Evolutionary conservation across 345 rosid species (phyloP), one percentile per base, ranked within the genome.

Genomic region (Boechera retrofracta): DNA sequence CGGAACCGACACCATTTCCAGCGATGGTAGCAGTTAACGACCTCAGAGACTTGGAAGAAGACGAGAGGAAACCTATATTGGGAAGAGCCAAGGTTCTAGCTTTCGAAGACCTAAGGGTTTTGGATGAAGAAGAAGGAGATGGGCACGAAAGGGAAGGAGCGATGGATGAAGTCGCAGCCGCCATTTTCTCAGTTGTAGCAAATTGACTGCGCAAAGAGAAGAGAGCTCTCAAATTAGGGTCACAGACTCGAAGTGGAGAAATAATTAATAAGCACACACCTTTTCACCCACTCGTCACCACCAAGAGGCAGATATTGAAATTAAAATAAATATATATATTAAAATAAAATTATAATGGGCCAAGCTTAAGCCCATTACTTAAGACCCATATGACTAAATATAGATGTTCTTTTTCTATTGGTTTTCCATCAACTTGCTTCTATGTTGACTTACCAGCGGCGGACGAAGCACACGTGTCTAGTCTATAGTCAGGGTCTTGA

Each of bases 151-250:
- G 32, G 5, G 88, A 59, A 16, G 82, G 73, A 62, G 82, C 66
- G 45, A 73, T 67, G 61, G 83, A 84, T 57, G 86, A 83, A 51
- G 85, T 77, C 6, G 89, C 83, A 77, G 89, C 86, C 82, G 83
- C 80, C 85, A 79, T 78, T 42, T 49, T 66, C 66, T 44, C 21
- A 60, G 49, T 39, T 36, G 73, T 41, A 15, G 10, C 24, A n/a
- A 55, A 18, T 54, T 64, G 76, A 54, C 76, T 55, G 81, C 72
- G 68, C 15, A 11, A 39, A 60, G 73, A 65, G 48, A 18, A 63
- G 61, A 35, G 36, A 44, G 57, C 64, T 74, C 73, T 5, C 7
- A 31, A 76, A 76, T 76, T 69, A 76, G 79, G 79, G 79, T 61
- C 48, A 60, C 29, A 31, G 16, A 69, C 4, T 58, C 6, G 41